These are phyloP conservation scores for Fusarium concolor DNA, from an alignment of 2,329 filamentous ascomycete genomes.

Conservation along the genomic window DNA sequence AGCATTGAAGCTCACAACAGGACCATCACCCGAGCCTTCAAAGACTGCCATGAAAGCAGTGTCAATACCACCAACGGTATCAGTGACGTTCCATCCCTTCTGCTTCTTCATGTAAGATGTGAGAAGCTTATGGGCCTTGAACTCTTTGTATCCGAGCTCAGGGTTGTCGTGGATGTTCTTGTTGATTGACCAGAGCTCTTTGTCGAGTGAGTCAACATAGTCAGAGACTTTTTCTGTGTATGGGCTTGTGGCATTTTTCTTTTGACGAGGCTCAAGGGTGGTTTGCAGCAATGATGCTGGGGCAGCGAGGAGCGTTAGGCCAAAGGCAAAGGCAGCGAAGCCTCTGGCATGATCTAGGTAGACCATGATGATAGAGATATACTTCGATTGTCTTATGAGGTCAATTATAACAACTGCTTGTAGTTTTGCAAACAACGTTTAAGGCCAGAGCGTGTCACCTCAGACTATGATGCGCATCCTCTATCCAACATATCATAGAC, in stretches of 20 bases:
- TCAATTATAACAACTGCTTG: accelerated
- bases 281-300: neutral
- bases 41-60: conserved; percentile 59
- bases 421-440: no score
- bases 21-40: conserved; percentile 52
- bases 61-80: conserved; percentile 55
- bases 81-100: conserved; percentile 54
- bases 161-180: conserved; percentile 59
- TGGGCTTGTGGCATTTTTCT: conserved; percentile 26
- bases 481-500: accelerated
- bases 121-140: conserved; percentile 56
- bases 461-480: neutral
- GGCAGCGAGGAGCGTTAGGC: conserved; percentile 7
- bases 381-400: accelerated
- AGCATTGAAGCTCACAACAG: conserved; percentile 57
- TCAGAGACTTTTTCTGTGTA: conserved; percentile 28
- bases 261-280: conserved; percentile 10
- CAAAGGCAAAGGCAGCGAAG: conserved; percentile 13
- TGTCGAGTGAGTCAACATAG: conserved; percentile 31
- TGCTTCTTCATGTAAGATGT: conserved; percentile 53
- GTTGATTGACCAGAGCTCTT: conserved; percentile 49
- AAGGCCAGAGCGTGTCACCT: neutral
- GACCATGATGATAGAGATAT: conserved; percentile 8
- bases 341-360: neutral
- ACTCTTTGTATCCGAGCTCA: conserved; percentile 57